These are phyloP conservation scores for Nannochloris sp. DNA, from an alignment of 139 green algal species.

Conservation along the genomic window DNA sequence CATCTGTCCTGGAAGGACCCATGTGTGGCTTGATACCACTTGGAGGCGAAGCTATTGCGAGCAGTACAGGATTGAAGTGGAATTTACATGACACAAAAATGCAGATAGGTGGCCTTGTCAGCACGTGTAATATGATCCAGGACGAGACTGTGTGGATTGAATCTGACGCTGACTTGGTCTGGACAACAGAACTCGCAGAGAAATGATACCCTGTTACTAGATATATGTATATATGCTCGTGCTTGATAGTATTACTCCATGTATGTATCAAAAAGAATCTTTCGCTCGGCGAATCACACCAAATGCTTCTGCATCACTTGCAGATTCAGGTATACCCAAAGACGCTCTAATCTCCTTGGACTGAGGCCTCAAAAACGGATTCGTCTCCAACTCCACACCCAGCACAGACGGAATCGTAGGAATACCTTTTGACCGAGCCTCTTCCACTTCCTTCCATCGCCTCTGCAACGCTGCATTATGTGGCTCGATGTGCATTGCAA, in stretches of 20 bases:
- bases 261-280: conserved; percentile 53
- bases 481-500: conserved; percentile 57
- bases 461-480: conserved; percentile 49
- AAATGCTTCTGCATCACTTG: conserved; percentile 56
- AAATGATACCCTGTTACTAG: neutral
- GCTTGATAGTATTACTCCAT: no score
- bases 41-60: conserved; percentile 35
- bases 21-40: conserved; percentile 80
- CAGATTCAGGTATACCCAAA: conserved; percentile 33
- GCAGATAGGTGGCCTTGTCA: conserved; percentile 57
- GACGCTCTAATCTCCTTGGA: conserved; percentile 42
- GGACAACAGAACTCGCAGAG: conserved; percentile 51
- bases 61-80: conserved; percentile 66
- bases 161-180: conserved; percentile 52
- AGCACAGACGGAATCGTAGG: conserved; percentile 69
- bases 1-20: conserved; percentile 56
- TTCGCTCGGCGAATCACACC: conserved; percentile 60
- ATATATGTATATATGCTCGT: neutral
- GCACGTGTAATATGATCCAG: conserved; percentile 63
- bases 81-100: conserved; percentile 58
- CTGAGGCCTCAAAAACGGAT: conserved; percentile 76
- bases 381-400: conserved; percentile 72
- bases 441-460: conserved; percentile 49
- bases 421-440: conserved; percentile 28
- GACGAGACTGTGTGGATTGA: conserved; percentile 47